Base-by-base conservation (phyloP, 2,329 filamentous ascomycete genomes). In the Dactylellina leptospora region DNA sequence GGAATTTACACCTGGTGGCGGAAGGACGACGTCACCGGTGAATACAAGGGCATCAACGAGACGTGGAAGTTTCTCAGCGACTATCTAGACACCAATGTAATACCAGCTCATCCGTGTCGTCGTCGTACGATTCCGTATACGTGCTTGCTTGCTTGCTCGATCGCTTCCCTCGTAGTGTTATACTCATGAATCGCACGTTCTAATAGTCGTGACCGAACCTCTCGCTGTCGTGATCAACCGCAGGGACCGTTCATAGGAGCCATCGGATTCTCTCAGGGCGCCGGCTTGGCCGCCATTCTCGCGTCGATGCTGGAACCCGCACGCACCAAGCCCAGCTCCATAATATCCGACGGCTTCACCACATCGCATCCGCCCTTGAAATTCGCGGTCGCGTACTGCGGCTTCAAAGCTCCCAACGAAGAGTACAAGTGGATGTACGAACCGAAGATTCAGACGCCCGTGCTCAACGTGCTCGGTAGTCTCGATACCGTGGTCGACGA, bases 401-500 rank as follows among this genome's bases (percentile, higher is more conserved):
- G 87, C 0, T 89, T 89, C 74, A 81, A 83, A 4, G 83, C 86
- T 0, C 81, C 83, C 0, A 82, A 83, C 45, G 78, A 82, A 53
- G 66, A 88, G 87, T 78, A 78, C 79, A 20, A 85, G 79, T 0
- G 87, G 87, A 74, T 89, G 86, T 78, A 84, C 86, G 75, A 75
- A 10, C 87, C 86, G 11, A 81, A 82, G 76, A 86, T 90, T 47
- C 77, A 78, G 74, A 89, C 87, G 58, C 86, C 86, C 0, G 81
- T 87, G 74, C 77, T 88, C 77, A 86, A 89, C 82, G 85, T 89
- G 60, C 75, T 89, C 33, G 87, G 87, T 1, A 84, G 81, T 51
- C 79, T 89, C 76, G 87, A 90, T 81, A 85, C 85, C 13, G 86
- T 89, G 11, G 87, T 90, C 1, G 85, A 85, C 27, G 87, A 89